Evolutionary conservation across 2,329 filamentous ascomycete genomes (phyloP).

Genomic region (Sporothrix brunneoviolacea): DNA sequence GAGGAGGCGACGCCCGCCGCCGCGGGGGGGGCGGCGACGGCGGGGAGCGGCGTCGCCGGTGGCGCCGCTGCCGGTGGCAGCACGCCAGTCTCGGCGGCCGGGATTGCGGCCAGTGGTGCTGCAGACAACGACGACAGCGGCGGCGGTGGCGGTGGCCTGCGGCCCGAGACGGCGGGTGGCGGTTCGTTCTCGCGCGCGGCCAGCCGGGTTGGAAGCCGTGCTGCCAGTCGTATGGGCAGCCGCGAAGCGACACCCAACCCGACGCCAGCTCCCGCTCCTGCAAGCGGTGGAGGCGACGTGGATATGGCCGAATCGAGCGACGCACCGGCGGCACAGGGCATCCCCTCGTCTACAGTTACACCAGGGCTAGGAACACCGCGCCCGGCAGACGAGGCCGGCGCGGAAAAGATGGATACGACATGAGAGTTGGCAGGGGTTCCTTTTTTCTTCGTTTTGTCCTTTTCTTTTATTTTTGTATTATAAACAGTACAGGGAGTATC

Average conservation of each 20-base stretch:
- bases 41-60: constrained; percentile 36
- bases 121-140: neutral
- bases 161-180: constrained; percentile 25
- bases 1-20: constrained; percentile 54
- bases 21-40: constrained; percentile 32
- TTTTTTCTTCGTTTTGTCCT: neutral
- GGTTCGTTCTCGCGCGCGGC: constrained; percentile 21
- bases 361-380: too few species aligned
- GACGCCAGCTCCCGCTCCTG: constrained; percentile 19
- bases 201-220: too few species aligned
- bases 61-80: constrained; percentile 16
- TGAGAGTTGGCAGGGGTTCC: constrained; percentile 11
- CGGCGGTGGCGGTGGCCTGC: neutral
- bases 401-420: constrained; percentile 61
- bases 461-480: neutral
- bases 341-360: too few species aligned
- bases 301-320: constrained; percentile 48
- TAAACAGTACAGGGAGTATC: too few species aligned
- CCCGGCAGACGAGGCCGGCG: constrained; percentile 36
- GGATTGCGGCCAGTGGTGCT: neutral
- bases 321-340: too few species aligned
- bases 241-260: constrained; percentile 33
- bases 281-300: constrained; percentile 43
- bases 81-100: neutral
- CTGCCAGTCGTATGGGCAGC: constrained; percentile 10